Base-by-base conservation (phyloP, 1,139 yeast species). In the Diutina siamensis region DNA sequence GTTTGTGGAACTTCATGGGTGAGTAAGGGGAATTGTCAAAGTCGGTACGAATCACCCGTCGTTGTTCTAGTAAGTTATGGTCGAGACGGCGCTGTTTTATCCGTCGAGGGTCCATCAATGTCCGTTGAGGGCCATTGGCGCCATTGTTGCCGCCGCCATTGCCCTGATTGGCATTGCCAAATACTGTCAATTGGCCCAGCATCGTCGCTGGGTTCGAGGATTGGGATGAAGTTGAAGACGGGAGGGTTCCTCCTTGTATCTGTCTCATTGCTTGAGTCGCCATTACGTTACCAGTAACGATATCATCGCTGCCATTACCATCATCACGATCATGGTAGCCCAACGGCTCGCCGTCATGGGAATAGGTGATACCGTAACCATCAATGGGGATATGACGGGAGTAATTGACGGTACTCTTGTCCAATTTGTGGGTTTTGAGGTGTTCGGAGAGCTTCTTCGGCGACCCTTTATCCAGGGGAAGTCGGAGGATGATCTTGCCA, bases 361-460 rank as follows among this genome's bases (percentile, higher is more conserved):
- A 57, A 51, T 61, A 66, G 3, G 67, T 59, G 19, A 62, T 56
- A n/a, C 72, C 71, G 46, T 58, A 56, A 1, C 72, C 70, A 53
- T 70, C 72, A 3, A 66, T 58, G 1, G 71, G 68, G 12, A 63
- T 56, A 9, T 66, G 53, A 20, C 74, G 12, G 10, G 66, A 50
- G 45, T 61, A 58, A 48, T 68, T 68, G 44, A 68, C 60, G 45
- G 68, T 61, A 10, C 62, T 64, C 45, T 57, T 62, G 20, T 63
- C 61, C 47, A 76, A 62, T 55, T 74, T 74, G 55, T 76, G 82
- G 3, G 80, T 74, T 51, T 71, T 70, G 52, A 76, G 60, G 56
- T 76, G 82, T 55, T 76, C 82, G 48, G 71, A 68, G 45, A 76
- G 60, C 56, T 76, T 76, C 62, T 76, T 76, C 25, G 82, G 82